Base-by-base conservation (phyloP, 768 basidiomycete species). In the Fomitopsis serialis region DNA sequence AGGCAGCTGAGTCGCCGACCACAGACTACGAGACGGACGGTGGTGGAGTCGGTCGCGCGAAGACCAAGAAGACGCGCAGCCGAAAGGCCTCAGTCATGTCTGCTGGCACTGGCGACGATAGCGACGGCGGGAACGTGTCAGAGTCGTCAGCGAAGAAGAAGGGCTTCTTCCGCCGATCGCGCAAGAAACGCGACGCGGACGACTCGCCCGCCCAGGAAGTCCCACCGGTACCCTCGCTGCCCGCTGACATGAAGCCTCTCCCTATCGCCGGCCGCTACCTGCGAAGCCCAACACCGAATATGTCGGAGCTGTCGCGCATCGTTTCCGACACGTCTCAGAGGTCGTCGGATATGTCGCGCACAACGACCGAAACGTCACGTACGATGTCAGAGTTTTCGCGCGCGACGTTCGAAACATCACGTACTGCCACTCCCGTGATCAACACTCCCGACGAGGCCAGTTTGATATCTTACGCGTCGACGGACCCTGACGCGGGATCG, bases 1-100 rank as follows among this genome's bases (percentile, higher is more conserved):
- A 63, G 50, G 23, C 21, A 13, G 45, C 54, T 43, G 56, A 57
- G 1, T 60, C 61, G 8, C 51, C 60, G 3, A 57, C 61, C 24
- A 61, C 62, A 6, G 69, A 68, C 36, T 61, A 66, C 56, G 67
- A 68, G 47, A 67, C 65, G 8, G 71, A 73, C 56, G 66, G 62
- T 13, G 70, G 63, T 12, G 57, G 1, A 56, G 52, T 40, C 23
- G 58, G 32, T 49, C 45, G 47, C 48, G 52, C 62, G 40, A 58
- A 45, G 50, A 48, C 23, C 49, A 56, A 27, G 29, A 48, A 59
- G 47, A 48, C 48, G n/a, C 45, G 62, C 49, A 40, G 58, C 8
- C 54, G 52, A 25, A 61, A 61, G 48, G 49, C 51, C 35, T 45
- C 52, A 8, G 42, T 55, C 17, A 54, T 54, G 13, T 55, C 58